Evolutionary conservation across 306 rosid genomes (phyloP).

Genomic region (Chamaecrista fasciculata): DNA sequence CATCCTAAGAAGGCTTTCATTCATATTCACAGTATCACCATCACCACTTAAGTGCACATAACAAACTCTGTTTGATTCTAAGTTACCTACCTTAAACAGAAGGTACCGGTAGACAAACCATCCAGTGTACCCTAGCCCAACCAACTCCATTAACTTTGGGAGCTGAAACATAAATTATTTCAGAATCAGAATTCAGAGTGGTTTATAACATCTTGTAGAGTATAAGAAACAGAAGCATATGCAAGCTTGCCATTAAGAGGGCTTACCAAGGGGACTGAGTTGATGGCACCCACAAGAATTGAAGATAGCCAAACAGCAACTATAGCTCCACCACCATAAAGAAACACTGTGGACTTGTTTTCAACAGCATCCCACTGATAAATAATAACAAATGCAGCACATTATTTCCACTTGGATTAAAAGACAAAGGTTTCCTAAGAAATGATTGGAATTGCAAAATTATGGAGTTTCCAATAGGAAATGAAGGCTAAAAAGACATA

Average conservation of each 20-base stretch:
- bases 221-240: not conserved
- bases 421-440: slow-evolving; percentile 4
- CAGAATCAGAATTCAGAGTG: too few species aligned
- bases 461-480: slow-evolving; percentile 16
- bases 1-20: too few species aligned
- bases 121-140: slow-evolving; percentile 96
- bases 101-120: slow-evolving; percentile 99
- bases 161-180: slow-evolving; percentile 52
- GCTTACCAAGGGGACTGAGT: slow-evolving; percentile 92
- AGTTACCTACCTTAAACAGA: slow-evolving; percentile 76
- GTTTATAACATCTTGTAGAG: slow-evolving; percentile 5
- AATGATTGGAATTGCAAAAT: too few species aligned
- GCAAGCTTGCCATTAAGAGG: slow-evolving; percentile 13
- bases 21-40: too few species aligned
- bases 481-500: slow-evolving; percentile 19
- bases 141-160: slow-evolving; percentile 94
- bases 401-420: slow-evolving; percentile 25
- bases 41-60: slow-evolving; percentile 3
- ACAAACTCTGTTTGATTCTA: slow-evolving; percentile 9
- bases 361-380: slow-evolving; percentile 94
- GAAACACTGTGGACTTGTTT: slow-evolving; percentile 89
- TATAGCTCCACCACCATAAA: slow-evolving; percentile 92
- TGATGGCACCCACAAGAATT: slow-evolving; percentile 76
- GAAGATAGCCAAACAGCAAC: slow-evolving; percentile 93
- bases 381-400: slow-evolving; percentile 27